Evolutionary conservation across 768 basidiomycete genomes (phyloP).

Genomic region (Amanita rubescens): DNA sequence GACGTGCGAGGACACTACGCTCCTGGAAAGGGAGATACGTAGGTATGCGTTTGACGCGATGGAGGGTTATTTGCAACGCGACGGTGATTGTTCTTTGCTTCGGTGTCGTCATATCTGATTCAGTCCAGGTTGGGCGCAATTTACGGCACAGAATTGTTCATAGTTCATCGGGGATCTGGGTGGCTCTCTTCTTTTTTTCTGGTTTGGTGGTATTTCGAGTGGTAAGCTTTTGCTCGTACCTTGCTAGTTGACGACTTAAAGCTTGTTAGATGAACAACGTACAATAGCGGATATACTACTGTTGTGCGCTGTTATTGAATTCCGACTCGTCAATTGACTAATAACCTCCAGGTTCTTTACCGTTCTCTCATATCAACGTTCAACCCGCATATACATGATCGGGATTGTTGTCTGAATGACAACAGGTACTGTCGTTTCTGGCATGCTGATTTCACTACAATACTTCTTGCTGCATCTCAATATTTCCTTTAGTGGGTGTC

Average conservation of each 20-base stretch:
- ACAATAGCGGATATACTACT: not conserved
- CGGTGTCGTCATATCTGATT: not conserved
- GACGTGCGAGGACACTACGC: constrained; percentile 41
- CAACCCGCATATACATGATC: not conserved
- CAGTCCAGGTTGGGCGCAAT: constrained; percentile 2
- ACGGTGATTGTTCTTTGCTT: constrained; percentile 21
- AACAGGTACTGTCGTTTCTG: not conserved
- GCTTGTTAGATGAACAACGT: not conserved
- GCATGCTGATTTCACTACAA: not conserved
- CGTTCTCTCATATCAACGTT: not conserved
- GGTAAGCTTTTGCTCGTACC: not conserved
- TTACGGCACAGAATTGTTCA: constrained; percentile 1
- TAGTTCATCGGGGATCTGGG: not conserved
- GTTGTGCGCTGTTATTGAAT: not conserved
- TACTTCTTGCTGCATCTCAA: not conserved
- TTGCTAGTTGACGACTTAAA: not conserved
- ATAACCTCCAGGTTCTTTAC: not conserved
- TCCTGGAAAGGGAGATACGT: constrained; percentile 39
- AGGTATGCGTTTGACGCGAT: constrained; percentile 41
- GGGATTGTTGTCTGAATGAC: not conserved
- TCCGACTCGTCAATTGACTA: not conserved
- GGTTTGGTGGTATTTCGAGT: not conserved
- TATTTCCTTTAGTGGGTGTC: not conserved
- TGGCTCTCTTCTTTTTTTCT: not conserved
- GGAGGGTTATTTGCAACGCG: constrained; percentile 40